Evolutionary conservation across 176 grass and related monocot species (phyloP), one percentile per base, ranked within the genome.

Genomic region (Hordeum marinum): DNA sequence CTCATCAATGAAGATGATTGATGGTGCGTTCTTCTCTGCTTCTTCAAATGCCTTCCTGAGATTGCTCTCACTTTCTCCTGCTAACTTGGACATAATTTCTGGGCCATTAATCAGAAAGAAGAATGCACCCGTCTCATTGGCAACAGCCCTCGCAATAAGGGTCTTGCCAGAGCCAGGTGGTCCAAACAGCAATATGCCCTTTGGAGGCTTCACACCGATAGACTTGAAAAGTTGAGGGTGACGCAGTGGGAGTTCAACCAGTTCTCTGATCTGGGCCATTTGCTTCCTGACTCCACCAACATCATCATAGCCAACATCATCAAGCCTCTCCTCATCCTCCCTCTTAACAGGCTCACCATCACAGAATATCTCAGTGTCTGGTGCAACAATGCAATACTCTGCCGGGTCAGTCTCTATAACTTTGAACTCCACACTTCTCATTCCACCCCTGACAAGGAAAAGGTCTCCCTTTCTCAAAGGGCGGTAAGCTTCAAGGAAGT

Each of bases 21-120:
- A 85, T 48, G 94, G 94, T 15, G 94, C 94, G 88, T 94, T 94
- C 50, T 94, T 94, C 85, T 94, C 94, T 39, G 94, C 94, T 87
- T 97, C 94, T 86, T 97, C 94, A 82, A 97, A 97, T 23, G 92
- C 94, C 83, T 94, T 94, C 13, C 94, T 90, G 82, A 97, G 88
- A 73, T 97, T 97, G 60, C 87, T 94, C 66, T 97, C 94, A 72
- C 89, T 94, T 69, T 97, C 94, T 84, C 94, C 94, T 75, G 94
- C 92, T 64, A 97, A 85, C 50, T 97, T 97, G 76, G 91, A 92
- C 92, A 97, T 97, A 43, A 97, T 97, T 84, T 97, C 92, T 9
- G 91, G 94, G 57, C 94, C 94, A 86, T 97, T 97, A 40, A 97
- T 94, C 75, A 93, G 57, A 60, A 97, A 94, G 87, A 97, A 97